Evolutionary conservation across 2,329 filamentous ascomycete species (phyloP), one percentile per base, ranked within the genome.

Genomic region (Sporothrix brunneoviolacea): DNA sequence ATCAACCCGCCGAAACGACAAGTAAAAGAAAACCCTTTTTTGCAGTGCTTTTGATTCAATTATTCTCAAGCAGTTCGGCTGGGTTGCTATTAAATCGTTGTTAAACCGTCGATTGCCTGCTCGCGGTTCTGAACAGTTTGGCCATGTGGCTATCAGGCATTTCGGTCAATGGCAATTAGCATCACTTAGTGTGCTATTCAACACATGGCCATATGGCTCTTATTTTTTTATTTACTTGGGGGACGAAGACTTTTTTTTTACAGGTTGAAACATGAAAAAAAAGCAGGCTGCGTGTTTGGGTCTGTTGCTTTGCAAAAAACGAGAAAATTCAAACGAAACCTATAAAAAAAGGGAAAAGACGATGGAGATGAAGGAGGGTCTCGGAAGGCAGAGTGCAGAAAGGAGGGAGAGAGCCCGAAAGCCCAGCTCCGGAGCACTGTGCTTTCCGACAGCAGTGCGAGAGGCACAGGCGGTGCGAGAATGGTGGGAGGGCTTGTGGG

Each of bases 401-500:
- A n/a, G 24, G 10, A 28, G 10, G 24, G 5, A 28, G 5, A 28
- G 24, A 10, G 24, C 24, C 24, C 10, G 5, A 5, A 28, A 28
- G 24, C 10, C 6, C 10, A 28, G 10, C 24, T 5, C 10, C 24
- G 24, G 24, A 10, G 24, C 10, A 28, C 32, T 6, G 4, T 13
- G 4, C n/a, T n/a, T n/a, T n/a, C n/a, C n/a, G n/a, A n/a, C n/a
- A n/a, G n/a, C n/a, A 13, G 32, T 35, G 32, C 32, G 32, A 16
- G 13, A n/a, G n/a, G n/a, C n/a, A n/a, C n/a, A n/a, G n/a, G n/a
- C n/a, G 35, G 35, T 39, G 16, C 38, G 37, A 42, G 46, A 49
- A 49, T 42, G 19, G 27, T 12, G 46, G 46, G 46, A 36, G 37
- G n/a, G 37, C 12, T 15, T 49, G 19, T 28, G 46, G 46, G 46